Evolutionary conservation across 2,329 filamentous ascomycete genomes (phyloP).

Genomic region (Chalara sp.): DNA sequence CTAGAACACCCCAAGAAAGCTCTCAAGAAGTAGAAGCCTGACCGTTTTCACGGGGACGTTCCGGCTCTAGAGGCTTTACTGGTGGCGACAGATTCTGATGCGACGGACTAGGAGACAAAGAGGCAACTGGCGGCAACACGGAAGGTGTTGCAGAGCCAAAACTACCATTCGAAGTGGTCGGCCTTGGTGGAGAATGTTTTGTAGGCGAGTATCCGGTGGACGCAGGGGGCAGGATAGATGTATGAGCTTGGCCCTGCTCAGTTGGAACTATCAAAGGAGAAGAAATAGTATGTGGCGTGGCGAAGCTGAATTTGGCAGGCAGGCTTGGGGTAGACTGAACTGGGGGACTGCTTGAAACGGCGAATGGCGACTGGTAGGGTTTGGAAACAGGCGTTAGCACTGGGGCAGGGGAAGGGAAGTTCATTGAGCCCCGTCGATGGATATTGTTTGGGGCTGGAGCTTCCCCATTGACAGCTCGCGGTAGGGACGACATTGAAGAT

Average conservation of each 20-base stretch:
- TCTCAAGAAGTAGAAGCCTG: slow-evolving; percentile 4
- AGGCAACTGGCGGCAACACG: slow-evolving; percentile 50
- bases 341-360: slow-evolving; percentile 10
- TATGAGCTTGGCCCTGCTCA: slow-evolving; percentile 12
- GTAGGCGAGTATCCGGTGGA: slow-evolving; percentile 36
- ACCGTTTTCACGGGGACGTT: slow-evolving; percentile 11
- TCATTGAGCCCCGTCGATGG: slow-evolving; percentile 20
- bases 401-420: slow-evolving; percentile 24
- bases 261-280: slow-evolving; percentile 6
- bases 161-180: slow-evolving; percentile 20
- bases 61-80: slow-evolving; percentile 38
- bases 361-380: slow-evolving; percentile 1
- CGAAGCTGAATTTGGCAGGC: slow-evolving; percentile 7
- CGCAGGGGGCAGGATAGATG: slow-evolving; percentile 24
- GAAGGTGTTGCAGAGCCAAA: slow-evolving; percentile 27
- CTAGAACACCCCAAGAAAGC: no score
- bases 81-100: slow-evolving; percentile 54
- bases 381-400: slow-evolving; percentile 21
- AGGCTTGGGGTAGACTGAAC: slow-evolving; percentile 7
- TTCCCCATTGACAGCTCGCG: slow-evolving; percentile 9
- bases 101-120: slow-evolving; percentile 50
- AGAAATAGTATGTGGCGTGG: slow-evolving; percentile 11
- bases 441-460: slow-evolving; percentile 11
- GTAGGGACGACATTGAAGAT: slow-evolving; percentile 4
- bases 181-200: slow-evolving; percentile 34